Conservation (phyloP, 306 rosid species). For the Citrullus mucosospermus region DNA sequence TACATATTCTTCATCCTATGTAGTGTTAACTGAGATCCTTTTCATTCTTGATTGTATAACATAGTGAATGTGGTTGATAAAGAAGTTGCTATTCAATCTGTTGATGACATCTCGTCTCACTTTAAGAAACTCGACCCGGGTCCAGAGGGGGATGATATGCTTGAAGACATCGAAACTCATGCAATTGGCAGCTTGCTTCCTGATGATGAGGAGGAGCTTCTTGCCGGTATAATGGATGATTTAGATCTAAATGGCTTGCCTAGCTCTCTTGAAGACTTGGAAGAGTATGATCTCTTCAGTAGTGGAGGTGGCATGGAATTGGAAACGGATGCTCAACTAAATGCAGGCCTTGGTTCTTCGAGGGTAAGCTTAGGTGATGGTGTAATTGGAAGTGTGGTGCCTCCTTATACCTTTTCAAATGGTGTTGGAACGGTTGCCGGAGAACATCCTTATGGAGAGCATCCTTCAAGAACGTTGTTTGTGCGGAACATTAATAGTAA, state of each 20-base stretch:
- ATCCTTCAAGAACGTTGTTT: constrained; percentile 88
- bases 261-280: constrained; percentile 77
- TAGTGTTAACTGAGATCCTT: background rate
- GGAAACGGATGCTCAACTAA: constrained; percentile 62
- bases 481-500: constrained; percentile 86
- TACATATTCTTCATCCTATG: background rate
- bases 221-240: constrained; percentile 79
- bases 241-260: constrained; percentile 76
- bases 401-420: constrained; percentile 47
- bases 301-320: constrained; percentile 83
- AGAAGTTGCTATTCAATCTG: background rate
- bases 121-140: constrained; percentile 20
- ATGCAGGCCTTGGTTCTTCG: constrained; percentile 34
- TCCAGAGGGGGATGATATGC: background rate
- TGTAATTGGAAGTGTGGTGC: constrained; percentile 39
- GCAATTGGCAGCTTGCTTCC: constrained; percentile 62
- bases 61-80: constrained; percentile 33
- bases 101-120: constrained; percentile 19
- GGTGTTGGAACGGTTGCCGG: constrained; percentile 69
- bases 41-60: background rate
- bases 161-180: constrained; percentile 35
- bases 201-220: constrained; percentile 63
- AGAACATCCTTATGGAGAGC: constrained; percentile 97
- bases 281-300: constrained; percentile 72
- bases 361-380: constrained; percentile 46